Base-by-base conservation (phyloP, 306 rosid genomes). In the Cucumis cinereus region DNA sequence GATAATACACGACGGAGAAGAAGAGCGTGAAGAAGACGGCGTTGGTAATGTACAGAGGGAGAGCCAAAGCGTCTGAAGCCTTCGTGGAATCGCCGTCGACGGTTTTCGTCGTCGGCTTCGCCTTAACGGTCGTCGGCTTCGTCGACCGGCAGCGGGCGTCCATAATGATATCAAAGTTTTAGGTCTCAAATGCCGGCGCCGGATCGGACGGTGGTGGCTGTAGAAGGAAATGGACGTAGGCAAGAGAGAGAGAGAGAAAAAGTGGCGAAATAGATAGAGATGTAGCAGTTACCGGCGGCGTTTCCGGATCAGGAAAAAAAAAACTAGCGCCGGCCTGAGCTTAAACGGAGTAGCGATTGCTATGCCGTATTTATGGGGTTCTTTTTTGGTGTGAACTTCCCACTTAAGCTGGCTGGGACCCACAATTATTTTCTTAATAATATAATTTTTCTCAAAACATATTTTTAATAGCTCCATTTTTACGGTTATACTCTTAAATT, bases 1-100 rank as follows among this genome's bases (percentile, higher is more conserved):
- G 79, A 81, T 88, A 93, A 72, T 90, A 91, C 0, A 91, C 90
- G 1, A 91, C 94, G 14, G 97, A 90, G 91, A 90, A 93, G 86
- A 90, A 93, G 13, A 91, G 75, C 4, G 75, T 35, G 83, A 93
- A 91, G 88, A 90, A 91, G 12, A 85, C 68, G 1, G 78, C 88
- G 79, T 93, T 91, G 8, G 94, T 88, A 0, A 90, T 9, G 73
- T 89, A 89, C 0, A 93, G 84, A 61, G 90, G 86, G 10, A 85
- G 52, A 0, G 89, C 77, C 12, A 82, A 79, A 0, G 82, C 80
- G 38, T 85, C 85, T 0, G 85, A 76, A 24, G 86, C 81, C 56
- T 81, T 86, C 0, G 74, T 69, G 24, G 50, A 80, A 45, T 79
- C 77, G 1, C 78, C 76, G 4, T 57, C 74, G 38, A 35, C 43